Base-by-base conservation (phyloP, 2,329 filamentous ascomycete species). In the Aspergillus alliaceus region DNA sequence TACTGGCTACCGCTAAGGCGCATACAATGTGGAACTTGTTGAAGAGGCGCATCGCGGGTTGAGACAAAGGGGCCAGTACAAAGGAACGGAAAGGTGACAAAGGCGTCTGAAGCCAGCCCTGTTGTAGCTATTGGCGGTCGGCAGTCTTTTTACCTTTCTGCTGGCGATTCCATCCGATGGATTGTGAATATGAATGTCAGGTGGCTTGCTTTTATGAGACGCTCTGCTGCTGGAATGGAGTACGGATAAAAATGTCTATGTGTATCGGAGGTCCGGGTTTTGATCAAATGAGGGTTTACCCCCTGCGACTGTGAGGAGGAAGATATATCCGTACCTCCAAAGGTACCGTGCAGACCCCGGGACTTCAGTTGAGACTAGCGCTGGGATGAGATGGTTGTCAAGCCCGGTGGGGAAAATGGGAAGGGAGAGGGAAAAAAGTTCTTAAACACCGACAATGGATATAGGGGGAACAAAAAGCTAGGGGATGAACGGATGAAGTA, bases 1-100 rank as follows among this genome's bases (percentile, higher is more conserved):
- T 70, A 34, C 64, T 67, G 44, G 66, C 67, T 18, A 64, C 64
- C 34, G 68, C 68, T 34, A 73, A 59, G 44, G 61, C 63, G 60
- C 64, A 70, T 25, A 74, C 59, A 40, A 60, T 62, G 52, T 73
- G 70, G 59, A 74, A 71, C 47, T 66, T 67, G 49, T 64, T 69
- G 44, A 68, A 65, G 31, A 69, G 62, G 53, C 65, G 66, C 59
- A 72, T 67, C 60, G 54, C 46, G 25, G 44, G 52, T 15, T 25
- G 47, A 52, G 34, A 58, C 57, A 56, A 54, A 50, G 56, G n/a
- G 51, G 52, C 52, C 35, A 58, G 42, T 48, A 66, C 55, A 60
- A 63, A 57, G 56, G 40, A 54, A 40, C 46, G 51, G 40, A 27
- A 50, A 27, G 51, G 44, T 20, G 40, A 40, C 29, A 37, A 44